Conservation (phyloP, 768 basidiomycete species). For the Auricularia sp. region DNA sequence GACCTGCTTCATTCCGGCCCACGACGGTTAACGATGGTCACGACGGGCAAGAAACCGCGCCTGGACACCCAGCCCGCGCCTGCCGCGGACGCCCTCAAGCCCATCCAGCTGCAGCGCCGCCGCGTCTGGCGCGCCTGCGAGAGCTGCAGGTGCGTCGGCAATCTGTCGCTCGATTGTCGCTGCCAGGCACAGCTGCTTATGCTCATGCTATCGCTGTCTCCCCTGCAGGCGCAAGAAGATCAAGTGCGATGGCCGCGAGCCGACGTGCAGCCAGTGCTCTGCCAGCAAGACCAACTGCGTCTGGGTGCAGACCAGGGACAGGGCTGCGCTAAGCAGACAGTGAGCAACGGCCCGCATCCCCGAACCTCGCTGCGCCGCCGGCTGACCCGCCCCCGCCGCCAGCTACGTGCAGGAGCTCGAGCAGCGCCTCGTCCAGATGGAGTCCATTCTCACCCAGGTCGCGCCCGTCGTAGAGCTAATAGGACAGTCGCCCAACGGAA, state of each 20-base stretch:
- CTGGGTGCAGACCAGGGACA: slow-evolving; percentile 87
- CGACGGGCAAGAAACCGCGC: background rate
- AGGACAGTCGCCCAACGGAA: slow-evolving; percentile 42
- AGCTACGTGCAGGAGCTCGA: slow-evolving; percentile 91
- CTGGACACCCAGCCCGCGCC: background rate
- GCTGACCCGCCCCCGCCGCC: slow-evolving; percentile 4
- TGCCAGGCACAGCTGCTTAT: slow-evolving; percentile 9
- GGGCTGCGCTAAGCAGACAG: slow-evolving; percentile 85
- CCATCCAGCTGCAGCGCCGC: slow-evolving; percentile 65
- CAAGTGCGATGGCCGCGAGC: slow-evolving; percentile 84
- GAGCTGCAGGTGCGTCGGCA: slow-evolving; percentile 59
- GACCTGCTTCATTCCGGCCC: background rate
- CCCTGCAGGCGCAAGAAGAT: slow-evolving; percentile 74
- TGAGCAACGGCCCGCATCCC: slow-evolving; percentile 33
- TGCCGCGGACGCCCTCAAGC: slow-evolving; percentile 24
- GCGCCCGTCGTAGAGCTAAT: slow-evolving; percentile 70
- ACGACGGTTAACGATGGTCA: background rate
- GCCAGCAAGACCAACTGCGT: slow-evolving; percentile 69
- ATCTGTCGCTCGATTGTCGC: slow-evolving; percentile 1
- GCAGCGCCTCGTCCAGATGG: slow-evolving; percentile 80
- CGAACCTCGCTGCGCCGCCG: slow-evolving; percentile 5
- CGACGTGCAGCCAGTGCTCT: slow-evolving; percentile 74
- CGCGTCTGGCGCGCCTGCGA: slow-evolving; percentile 88
- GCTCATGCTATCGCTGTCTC: slow-evolving; percentile 3
- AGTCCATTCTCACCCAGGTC: slow-evolving; percentile 73